Conservation (phyloP, 345 rosid genomes). For the Acer saccharum region DNA sequence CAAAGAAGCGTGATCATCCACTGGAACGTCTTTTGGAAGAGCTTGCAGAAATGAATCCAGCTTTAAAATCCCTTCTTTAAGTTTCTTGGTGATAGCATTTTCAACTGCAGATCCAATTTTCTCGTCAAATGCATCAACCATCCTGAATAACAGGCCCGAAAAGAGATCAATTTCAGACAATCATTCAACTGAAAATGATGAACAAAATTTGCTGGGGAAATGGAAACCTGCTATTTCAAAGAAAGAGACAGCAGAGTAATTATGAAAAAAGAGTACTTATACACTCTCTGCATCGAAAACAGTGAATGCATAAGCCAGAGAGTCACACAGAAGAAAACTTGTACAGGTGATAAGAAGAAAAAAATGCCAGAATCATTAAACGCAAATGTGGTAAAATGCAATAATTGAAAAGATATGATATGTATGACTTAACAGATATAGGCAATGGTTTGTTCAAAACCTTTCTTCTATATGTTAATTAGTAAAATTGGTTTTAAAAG, state of each 20-base stretch:
- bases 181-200: no score
- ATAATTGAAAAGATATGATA: not conserved
- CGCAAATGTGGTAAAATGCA: not conserved
- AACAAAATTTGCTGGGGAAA: not conserved
- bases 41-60: slow-evolving; percentile 73
- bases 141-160: slow-evolving; percentile 42
- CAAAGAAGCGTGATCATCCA: slow-evolving; percentile 85
- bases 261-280: not conserved
- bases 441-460: not conserved
- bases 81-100: slow-evolving; percentile 70
- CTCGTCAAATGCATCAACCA: slow-evolving; percentile 88
- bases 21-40: slow-evolving; percentile 89
- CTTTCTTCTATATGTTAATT: not conserved
- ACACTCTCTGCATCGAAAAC: not conserved
- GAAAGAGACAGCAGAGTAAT: not conserved
- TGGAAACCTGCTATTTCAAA: not conserved
- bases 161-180: slow-evolving; percentile 10
- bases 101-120: slow-evolving; percentile 82
- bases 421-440: not conserved
- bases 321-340: not conserved
- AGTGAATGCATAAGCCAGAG: not conserved
- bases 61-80: slow-evolving; percentile 68
- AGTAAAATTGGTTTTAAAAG: not conserved
- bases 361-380: not conserved
- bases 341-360: not conserved